Percentiles rank a stretch among this genome's conserved stretches.
These are phyloP conservation scores for Lachancea nothofagi DNA, from an alignment of 805 yeast species.

Conservation along the genomic window DNA sequence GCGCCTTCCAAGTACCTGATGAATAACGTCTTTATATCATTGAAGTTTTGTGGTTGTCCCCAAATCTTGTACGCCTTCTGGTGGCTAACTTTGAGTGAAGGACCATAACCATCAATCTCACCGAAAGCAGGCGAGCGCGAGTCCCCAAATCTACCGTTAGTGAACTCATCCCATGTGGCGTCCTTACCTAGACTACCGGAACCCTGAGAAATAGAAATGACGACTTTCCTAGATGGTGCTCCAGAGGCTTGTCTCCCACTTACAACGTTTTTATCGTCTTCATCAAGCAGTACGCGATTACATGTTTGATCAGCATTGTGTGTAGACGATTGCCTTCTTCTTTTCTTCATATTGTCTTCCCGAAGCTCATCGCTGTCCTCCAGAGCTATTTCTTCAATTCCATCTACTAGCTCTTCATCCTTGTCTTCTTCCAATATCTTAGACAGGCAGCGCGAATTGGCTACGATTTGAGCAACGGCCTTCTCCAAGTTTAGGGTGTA, in stretches of 20 bases:
- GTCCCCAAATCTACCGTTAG: constrained; percentile 94
- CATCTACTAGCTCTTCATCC: constrained; percentile 35
- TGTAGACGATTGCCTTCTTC: constrained; percentile 31
- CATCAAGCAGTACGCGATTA: constrained; percentile 38
- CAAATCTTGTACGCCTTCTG: constrained; percentile 65
- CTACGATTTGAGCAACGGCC: constrained; percentile 80
- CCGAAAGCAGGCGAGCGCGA: constrained; percentile 96
- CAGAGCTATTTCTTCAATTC: constrained; percentile 27
- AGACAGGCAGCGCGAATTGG: constrained; percentile 50
- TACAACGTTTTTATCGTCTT: constrained; percentile 19
- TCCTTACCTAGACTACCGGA: constrained; percentile 80
- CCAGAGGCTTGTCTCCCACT: constrained; percentile 21
- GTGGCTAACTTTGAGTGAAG: constrained; percentile 70
- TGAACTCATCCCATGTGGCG: constrained; percentile 96
- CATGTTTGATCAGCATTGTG: constrained; percentile 33
- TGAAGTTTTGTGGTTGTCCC: constrained; percentile 64
- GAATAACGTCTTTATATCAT: constrained; percentile 64
- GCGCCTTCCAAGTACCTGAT: constrained; percentile 68
- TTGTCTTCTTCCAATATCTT: constrained; percentile 42
- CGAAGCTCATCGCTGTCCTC: constrained; percentile 10
- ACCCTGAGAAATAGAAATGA: constrained; percentile 76
- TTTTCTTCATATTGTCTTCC: constrained; percentile 19
- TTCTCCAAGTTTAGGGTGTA: constrained; percentile 90
- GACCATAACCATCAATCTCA: constrained; percentile 97
- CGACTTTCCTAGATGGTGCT: constrained; percentile 45